Evolutionary conservation across 345 rosid species (phyloP), one percentile per base, ranked within the genome.

Genomic region (Bruguiera gymnorhiza): DNA sequence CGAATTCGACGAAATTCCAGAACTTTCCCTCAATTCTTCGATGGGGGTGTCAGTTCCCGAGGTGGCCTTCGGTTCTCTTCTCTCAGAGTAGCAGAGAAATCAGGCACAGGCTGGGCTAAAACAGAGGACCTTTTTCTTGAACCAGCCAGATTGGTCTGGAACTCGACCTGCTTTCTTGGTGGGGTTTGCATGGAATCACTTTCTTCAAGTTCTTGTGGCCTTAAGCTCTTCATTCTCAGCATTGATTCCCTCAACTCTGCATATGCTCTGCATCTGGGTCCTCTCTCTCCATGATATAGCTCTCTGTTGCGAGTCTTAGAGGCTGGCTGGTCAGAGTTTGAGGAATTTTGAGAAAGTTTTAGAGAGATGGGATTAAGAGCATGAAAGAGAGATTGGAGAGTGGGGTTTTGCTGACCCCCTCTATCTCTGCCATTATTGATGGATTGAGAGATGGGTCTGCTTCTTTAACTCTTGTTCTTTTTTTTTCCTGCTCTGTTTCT

Each of bases 31-130:
- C 77, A 73, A 21, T 52, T 78, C 79, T 85, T 82, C 16, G 76
- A 4, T 29, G 88, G 83, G 4, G 97, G 89, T 3, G 97, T 83
- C 71, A 83, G 48, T 34, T 84, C 87, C 23, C 72, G 65, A 39
- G 68, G 32, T 5, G 97, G 98, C 60, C 81, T 84, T 46, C 93
- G 76, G 53, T 89, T 94, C 75, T 94, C 97, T 66, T 94, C 91
- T 19, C 88, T 81, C 75, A 91, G 68, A 58, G 83, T 67, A 2
- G 90, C 70, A 3, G 89, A 84, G 81, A 89, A 91, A 76, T 94
- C 88, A 36, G 96, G 96, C 71, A 94, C 92, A 0, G 98, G 89
- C 62, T 89, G 95, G 18, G 86, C 86, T 84, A 91, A 76, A 8
- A 83, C 67, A 51, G 89, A 80, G 27, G 74, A 55, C 68, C 83